These are phyloP conservation scores for Fistulifera solaris DNA, from an alignment of 108 stramenopile genomes.

Conservation along the genomic window DNA sequence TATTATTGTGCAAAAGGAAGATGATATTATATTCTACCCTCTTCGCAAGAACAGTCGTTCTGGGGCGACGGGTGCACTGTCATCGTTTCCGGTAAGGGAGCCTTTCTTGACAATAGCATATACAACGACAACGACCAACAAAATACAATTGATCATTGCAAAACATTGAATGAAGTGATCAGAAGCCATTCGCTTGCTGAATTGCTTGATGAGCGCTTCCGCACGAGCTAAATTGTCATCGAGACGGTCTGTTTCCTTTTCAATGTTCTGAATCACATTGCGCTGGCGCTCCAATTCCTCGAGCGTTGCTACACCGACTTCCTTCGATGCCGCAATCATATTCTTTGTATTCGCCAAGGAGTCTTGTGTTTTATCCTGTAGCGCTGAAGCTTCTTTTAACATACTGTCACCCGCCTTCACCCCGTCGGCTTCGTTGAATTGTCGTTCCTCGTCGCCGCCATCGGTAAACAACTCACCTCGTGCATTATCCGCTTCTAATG, in stretches of 20 bases:
- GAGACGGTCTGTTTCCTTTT: slow-evolving; percentile 80
- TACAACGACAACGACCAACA: slow-evolving; percentile 75
- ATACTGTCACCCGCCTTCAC: slow-evolving; percentile 61
- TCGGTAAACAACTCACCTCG: slow-evolving; percentile 56
- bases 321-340: slow-evolving; percentile 72
- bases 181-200: slow-evolving; percentile 90
- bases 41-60: slow-evolving; percentile 7
- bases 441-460: slow-evolving; percentile 12
- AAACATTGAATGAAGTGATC: slow-evolving; percentile 94
- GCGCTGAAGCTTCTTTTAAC: slow-evolving; percentile 45
- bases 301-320: slow-evolving; percentile 72
- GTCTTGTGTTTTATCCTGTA: slow-evolving; percentile 81
- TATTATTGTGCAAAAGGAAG: too few species aligned
- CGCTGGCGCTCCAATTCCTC: slow-evolving; percentile 84
- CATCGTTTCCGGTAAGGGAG: slow-evolving; percentile 4
- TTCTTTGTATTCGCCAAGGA: slow-evolving; percentile 56
- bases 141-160: slow-evolving; percentile 72
- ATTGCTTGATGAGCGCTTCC: slow-evolving; percentile 84
- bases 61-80: slow-evolving; percentile 26
- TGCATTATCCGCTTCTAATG: slow-evolving; percentile 44
- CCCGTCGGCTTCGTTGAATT: slow-evolving; percentile 26
- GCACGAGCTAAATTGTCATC: slow-evolving; percentile 80
- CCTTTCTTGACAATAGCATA: slow-evolving; percentile 67
- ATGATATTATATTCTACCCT: too few species aligned
- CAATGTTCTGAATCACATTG: slow-evolving; percentile 80